A percentile compares a stretch with the other conserved stretches of the same genome.
Conservation (phyloP, 208 protist genomes). For the Kentomonas sorsogonicus region DNA sequence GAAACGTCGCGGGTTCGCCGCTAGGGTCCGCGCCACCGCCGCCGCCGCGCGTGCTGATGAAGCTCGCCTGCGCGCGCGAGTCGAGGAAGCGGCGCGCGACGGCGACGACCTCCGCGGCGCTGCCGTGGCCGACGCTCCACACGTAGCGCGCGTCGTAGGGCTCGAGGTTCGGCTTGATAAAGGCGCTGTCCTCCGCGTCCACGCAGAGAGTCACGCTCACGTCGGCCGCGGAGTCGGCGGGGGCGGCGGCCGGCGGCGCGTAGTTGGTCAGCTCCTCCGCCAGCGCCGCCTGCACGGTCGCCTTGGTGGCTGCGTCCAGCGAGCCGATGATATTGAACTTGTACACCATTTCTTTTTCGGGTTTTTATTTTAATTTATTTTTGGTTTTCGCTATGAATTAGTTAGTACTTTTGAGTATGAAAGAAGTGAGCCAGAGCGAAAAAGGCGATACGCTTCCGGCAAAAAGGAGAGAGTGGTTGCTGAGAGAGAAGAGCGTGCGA, state of each 20-base stretch:
- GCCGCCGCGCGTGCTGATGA: slow-evolving; percentile 68
- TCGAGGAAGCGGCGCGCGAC: slow-evolving; percentile 12
- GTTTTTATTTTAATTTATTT: background rate
- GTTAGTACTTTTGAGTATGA: too few species aligned
- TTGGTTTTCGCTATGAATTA: background rate
- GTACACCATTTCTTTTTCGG: slow-evolving; percentile 12
- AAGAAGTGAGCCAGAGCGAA: too few species aligned
- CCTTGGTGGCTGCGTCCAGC: slow-evolving; percentile 22
- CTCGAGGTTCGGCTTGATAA: slow-evolving; percentile 24
- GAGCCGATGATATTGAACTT: slow-evolving; percentile 29
- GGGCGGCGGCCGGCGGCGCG: background rate
- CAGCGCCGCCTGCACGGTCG: slow-evolving; percentile 19
- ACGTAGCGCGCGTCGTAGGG: slow-evolving; percentile 55
- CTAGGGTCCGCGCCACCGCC: too few species aligned
- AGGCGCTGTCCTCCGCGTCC: slow-evolving; percentile 31
- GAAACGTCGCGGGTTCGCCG: slow-evolving; percentile 35
- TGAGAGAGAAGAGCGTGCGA: too few species aligned
- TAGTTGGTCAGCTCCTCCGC: slow-evolving; percentile 16
- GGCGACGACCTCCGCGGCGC: background rate
- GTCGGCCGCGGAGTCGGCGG: background rate
- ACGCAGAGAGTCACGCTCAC: slow-evolving; percentile 32
- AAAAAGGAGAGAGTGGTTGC: too few species aligned
- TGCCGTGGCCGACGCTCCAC: slow-evolving; percentile 20
- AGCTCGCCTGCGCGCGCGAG: slow-evolving; percentile 15
- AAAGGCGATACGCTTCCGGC: too few species aligned